A percentile compares a stretch with the other conserved stretches of the same genome.
Evolutionary conservation across 176 grass and related monocot genomes (phyloP).

Genomic region (Ampelocalamus luodianensis): DNA sequence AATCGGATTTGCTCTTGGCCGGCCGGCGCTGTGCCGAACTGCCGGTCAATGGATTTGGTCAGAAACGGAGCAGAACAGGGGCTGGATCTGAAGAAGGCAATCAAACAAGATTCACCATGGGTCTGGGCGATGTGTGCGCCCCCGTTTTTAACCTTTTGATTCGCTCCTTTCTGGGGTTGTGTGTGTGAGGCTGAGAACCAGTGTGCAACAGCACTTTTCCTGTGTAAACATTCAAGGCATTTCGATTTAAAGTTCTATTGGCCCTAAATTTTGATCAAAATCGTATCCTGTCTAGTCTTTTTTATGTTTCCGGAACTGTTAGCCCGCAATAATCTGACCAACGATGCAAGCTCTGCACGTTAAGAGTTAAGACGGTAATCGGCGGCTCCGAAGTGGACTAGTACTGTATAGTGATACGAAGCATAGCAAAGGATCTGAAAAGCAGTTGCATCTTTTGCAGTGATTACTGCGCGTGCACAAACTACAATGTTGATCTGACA

Average conservation of each 20-base stretch:
- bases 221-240: slow-evolving; percentile 26
- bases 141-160: not conserved
- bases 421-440: too few species aligned
- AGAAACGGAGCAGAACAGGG: not conserved
- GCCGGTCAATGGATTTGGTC: not conserved
- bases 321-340: not conserved
- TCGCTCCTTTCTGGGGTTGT: not conserved
- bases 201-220: not conserved
- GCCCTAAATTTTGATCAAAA: not conserved
- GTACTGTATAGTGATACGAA: too few species aligned
- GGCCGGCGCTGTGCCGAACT: not conserved
- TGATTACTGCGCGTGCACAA: not conserved
- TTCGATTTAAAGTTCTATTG: not conserved
- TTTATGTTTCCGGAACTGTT: not conserved
- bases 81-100: not conserved
- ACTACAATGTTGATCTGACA: not conserved
- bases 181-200: not conserved
- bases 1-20: not conserved
- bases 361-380: not conserved
- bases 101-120: not conserved
- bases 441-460: too few species aligned
- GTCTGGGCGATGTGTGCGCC: not conserved
- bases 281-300: not conserved
- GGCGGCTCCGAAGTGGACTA: not conserved
- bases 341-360: not conserved